Base-by-base conservation (phyloP, 75 land plant species). In the Sequoia sempervirens region DNA sequence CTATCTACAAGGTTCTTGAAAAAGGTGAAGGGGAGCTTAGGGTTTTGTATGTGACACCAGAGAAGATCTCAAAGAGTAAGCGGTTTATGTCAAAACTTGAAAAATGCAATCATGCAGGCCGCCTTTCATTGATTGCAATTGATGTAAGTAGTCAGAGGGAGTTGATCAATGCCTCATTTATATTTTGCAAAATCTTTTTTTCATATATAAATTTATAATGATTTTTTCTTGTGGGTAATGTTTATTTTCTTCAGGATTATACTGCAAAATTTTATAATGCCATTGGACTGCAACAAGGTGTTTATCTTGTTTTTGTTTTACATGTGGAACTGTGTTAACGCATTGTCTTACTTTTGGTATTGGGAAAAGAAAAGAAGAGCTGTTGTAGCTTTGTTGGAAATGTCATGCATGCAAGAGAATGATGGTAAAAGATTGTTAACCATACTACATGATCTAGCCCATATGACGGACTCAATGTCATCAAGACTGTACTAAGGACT, bases 41-140 rank as follows among this genome's bases (percentile, higher is more conserved):
- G 83, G 85, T 94, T 72, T 85, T 98, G 82, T 98, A 97, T 84
- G 99, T 97, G 40, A 97, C 99, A 56, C 99, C 99, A 47, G 98
- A 98, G 89, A 98, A 98, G 86, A 89, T 96, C 83, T 96, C 99
- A 72, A 96, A 98, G 87, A 98, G 99, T 92, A 98, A 98, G 91
- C 93, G 98, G 69, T 96, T 96, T 82, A 92, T 98, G 95, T 98
- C 98, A 34, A 98, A 97, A 84, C 92, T 98, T 87, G 99, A 98
- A 85, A 96, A 98, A 73, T 98, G 99, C 88, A 93, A 96, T 82
- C 87, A 90, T 82, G 93, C 92, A 81, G 95, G 99, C n/a, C 99
- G 95, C 47, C 95, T 96, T 52, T 95, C 98, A 20, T 85, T 96
- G 34, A 89, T 96, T 47, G 86, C 98, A 72, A 92, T 96, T 84